These are phyloP conservation scores for Eucalyptus brandiana DNA, from an alignment of 345 rosid species.

Conservation along the genomic window DNA sequence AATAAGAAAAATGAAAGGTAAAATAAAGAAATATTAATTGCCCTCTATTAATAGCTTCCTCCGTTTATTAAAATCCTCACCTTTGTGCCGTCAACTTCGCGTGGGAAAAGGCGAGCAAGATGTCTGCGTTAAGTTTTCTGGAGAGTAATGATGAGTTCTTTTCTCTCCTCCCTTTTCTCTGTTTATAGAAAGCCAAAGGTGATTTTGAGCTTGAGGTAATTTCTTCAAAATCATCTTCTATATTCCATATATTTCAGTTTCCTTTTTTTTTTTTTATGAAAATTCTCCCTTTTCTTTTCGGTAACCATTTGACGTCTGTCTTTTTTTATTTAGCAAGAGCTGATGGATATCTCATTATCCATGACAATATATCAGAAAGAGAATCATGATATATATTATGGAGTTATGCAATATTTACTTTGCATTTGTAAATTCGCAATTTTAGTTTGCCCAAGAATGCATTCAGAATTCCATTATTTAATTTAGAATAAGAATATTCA, in stretches of 20 bases:
- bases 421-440: no score
- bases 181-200: no score
- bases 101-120: background rate
- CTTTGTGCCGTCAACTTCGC: background rate
- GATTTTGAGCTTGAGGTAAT: no score
- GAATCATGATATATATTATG: rapidly evolving
- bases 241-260: background rate
- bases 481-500: no score
- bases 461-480: no score
- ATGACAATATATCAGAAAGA: background rate
- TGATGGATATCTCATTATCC: background rate
- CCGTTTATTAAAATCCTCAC: background rate
- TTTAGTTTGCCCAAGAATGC: background rate
- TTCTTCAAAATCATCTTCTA: background rate
- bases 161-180: no score
- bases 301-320: background rate
- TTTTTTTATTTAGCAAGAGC: background rate
- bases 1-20: background rate
- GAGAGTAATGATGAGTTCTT: no score
- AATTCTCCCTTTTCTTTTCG: no score
- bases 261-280: no score
- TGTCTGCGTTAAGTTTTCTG: background rate
- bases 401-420: background rate
- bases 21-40: background rate
- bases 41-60: background rate